Percentiles rank a stretch among this genome's conserved stretches.
These are phyloP conservation scores for Phytophthora kernoviae DNA, from an alignment of 352 stramenopile species.

Conservation along the genomic window DNA sequence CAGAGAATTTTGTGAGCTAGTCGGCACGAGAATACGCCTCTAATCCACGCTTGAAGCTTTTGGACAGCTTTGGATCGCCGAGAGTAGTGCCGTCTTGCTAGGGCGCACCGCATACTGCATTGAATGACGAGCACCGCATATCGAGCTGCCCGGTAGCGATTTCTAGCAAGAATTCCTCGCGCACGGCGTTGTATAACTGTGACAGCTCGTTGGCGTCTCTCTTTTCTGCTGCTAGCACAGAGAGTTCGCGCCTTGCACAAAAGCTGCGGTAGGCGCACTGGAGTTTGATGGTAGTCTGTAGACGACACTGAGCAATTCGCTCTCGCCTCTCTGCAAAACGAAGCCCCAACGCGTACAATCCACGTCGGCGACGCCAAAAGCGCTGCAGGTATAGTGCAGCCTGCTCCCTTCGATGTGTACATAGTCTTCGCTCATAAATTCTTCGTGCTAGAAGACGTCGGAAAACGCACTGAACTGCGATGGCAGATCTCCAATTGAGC, in stretches of 20 bases:
- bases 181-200: conserved; percentile 47
- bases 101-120: conserved; percentile 38
- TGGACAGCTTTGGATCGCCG: conserved; percentile 12
- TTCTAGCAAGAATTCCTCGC: conserved; percentile 26
- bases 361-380: conserved; percentile 50
- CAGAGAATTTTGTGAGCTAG: conserved; percentile 29
- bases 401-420: conserved; percentile 24
- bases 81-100: conserved; percentile 31
- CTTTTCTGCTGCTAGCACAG: conserved; percentile 16
- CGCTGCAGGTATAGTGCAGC: conserved; percentile 49
- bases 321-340: conserved; percentile 57
- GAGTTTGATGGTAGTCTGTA: conserved; percentile 36
- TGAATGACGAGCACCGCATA: conserved; percentile 51
- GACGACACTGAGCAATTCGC: conserved; percentile 29
- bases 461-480: conserved; percentile 46
- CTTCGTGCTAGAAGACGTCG: conserved; percentile 41
- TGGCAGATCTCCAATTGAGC: conserved; percentile 22
- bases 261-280: conserved; percentile 47
- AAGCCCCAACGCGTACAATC: conserved; percentile 47
- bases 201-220: conserved; percentile 27
- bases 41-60: conserved; percentile 46
- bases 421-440: conserved; percentile 19
- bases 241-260: conserved; percentile 15
- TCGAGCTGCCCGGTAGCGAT: conserved; percentile 16
- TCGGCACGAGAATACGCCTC: conserved; percentile 27